Percentiles rank a stretch among this genome's conserved stretches.
Conservation (phyloP, 2,329 filamentous ascomycete species). For the Penicillium sp. region DNA sequence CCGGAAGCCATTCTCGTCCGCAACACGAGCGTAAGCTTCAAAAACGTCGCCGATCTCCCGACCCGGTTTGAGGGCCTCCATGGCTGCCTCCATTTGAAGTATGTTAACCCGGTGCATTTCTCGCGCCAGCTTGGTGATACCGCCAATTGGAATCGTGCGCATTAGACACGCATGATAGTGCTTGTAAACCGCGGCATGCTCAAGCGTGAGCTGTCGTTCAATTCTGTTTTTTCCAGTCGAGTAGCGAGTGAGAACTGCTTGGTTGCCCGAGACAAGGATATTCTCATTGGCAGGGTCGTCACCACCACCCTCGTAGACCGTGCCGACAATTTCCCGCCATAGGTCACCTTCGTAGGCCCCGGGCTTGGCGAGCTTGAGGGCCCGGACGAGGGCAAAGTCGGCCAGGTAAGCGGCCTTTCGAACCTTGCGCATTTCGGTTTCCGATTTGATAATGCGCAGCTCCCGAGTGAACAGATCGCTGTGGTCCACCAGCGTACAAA, state of each 20-base stretch:
- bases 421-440: slow-evolving; percentile 28
- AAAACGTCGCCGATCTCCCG: slow-evolving; percentile 29
- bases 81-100: slow-evolving; percentile 28
- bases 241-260: slow-evolving; percentile 34
- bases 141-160: slow-evolving; percentile 33
- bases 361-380: slow-evolving; percentile 36
- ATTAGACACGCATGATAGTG: slow-evolving; percentile 36
- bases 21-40: slow-evolving; percentile 29
- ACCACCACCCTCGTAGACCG: slow-evolving; percentile 38
- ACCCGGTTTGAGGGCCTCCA: slow-evolving; percentile 29
- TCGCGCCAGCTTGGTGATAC: slow-evolving; percentile 27
- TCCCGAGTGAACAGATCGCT: slow-evolving; percentile 32
- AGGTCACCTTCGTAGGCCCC: slow-evolving; percentile 38
- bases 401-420: slow-evolving; percentile 36
- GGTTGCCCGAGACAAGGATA: slow-evolving; percentile 35
- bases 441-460: slow-evolving; percentile 34
- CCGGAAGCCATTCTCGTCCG: slow-evolving; percentile 31
- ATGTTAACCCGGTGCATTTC: slow-evolving; percentile 29
- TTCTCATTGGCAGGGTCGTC: slow-evolving; percentile 38
- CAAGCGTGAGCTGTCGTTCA: slow-evolving; percentile 33
- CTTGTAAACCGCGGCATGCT: slow-evolving; percentile 35
- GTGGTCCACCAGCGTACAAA: slow-evolving; percentile 31
- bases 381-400: slow-evolving; percentile 35
- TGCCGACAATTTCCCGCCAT: slow-evolving; percentile 35
- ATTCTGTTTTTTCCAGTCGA: slow-evolving; percentile 32